Conservation (phyloP, 2,329 filamentous ascomycete genomes). For the Blastomyces silverae region DNA sequence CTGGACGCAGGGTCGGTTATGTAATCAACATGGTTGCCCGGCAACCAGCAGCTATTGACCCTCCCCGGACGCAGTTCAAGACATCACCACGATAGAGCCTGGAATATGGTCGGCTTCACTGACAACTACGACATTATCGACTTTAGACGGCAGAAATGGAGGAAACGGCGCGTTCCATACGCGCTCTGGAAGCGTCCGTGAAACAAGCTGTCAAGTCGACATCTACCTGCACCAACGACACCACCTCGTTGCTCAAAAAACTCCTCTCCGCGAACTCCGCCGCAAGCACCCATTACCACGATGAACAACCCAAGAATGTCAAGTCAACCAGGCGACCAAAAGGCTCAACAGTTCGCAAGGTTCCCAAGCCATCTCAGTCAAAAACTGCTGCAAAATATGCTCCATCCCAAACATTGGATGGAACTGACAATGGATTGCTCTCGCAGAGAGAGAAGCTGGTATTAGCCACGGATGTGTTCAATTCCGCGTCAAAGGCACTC, state of each 20-base stretch:
- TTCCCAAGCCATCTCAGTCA: slow-evolving; percentile 25
- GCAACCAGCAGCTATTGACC: slow-evolving; percentile 1
- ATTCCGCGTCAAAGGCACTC: slow-evolving; percentile 39
- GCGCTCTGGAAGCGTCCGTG: slow-evolving; percentile 40
- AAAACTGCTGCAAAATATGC: slow-evolving; percentile 26
- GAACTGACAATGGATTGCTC: slow-evolving; percentile 28
- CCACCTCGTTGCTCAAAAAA: slow-evolving; percentile 36
- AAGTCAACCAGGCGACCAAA: slow-evolving; percentile 26
- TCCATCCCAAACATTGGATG: slow-evolving; percentile 24
- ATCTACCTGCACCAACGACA: slow-evolving; percentile 47
- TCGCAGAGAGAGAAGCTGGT: slow-evolving; percentile 37
- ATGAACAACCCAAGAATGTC: slow-evolving; percentile 23
- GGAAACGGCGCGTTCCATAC: slow-evolving; percentile 17
- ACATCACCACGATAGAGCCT: neutral
- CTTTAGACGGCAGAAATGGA: slow-evolving; percentile 12
- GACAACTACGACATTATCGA: slow-evolving; percentile 5
- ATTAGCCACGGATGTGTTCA: slow-evolving; percentile 44
- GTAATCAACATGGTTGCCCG: slow-evolving; percentile 9
- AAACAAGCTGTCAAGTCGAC: slow-evolving; percentile 50
- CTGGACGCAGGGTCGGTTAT: neutral
- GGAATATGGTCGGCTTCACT: neutral
- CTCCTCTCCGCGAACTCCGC: slow-evolving; percentile 29
- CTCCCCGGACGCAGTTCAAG: neutral
- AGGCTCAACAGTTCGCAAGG: slow-evolving; percentile 25
- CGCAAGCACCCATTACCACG: slow-evolving; percentile 20